Evolutionary conservation across 2,329 filamentous ascomycete genomes (phyloP).

Genomic region (Ophiostoma pallidulum): DNA sequence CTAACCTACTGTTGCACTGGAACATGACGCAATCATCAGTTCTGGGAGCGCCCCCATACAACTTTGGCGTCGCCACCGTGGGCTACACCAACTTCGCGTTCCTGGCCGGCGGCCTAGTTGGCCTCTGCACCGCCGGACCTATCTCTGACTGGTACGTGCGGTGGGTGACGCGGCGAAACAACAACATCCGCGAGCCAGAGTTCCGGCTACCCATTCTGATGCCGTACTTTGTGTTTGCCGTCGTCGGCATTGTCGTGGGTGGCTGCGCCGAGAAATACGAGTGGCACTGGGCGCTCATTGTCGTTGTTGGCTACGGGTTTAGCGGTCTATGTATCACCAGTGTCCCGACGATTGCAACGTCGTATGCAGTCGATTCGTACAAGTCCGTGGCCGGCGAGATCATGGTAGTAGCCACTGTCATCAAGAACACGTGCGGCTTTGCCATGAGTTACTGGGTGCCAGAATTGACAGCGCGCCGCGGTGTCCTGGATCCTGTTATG

Average conservation of each 20-base stretch:
- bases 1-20: slow-evolving; percentile 33
- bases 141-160: slow-evolving; percentile 30
- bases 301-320: slow-evolving; percentile 33
- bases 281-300: slow-evolving; percentile 33
- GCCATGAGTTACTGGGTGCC: slow-evolving; percentile 11
- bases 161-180: slow-evolving; percentile 25
- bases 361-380: slow-evolving; percentile 52
- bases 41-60: slow-evolving; percentile 30
- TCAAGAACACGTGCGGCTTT: slow-evolving; percentile 52
- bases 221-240: slow-evolving; percentile 30
- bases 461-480: slow-evolving; percentile 30
- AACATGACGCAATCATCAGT: slow-evolving; percentile 45
- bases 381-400: slow-evolving; percentile 52
- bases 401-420: slow-evolving; percentile 52
- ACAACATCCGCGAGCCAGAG: slow-evolving; percentile 31
- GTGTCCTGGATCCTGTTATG: slow-evolving; percentile 50
- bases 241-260: slow-evolving; percentile 33
- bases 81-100: slow-evolving; percentile 36
- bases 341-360: slow-evolving; percentile 44
- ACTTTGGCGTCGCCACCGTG: slow-evolving; percentile 29
- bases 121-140: slow-evolving; percentile 27
- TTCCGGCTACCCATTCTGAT: slow-evolving; percentile 29
- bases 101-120: slow-evolving; percentile 27
- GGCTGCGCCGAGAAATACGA: slow-evolving; percentile 22
- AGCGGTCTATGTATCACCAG: slow-evolving; percentile 41